phyloP scores from a whole-genome alignment of 2,329 filamentous ascomycete genomes.

The Nigrograna mackinnonii region DNA sequence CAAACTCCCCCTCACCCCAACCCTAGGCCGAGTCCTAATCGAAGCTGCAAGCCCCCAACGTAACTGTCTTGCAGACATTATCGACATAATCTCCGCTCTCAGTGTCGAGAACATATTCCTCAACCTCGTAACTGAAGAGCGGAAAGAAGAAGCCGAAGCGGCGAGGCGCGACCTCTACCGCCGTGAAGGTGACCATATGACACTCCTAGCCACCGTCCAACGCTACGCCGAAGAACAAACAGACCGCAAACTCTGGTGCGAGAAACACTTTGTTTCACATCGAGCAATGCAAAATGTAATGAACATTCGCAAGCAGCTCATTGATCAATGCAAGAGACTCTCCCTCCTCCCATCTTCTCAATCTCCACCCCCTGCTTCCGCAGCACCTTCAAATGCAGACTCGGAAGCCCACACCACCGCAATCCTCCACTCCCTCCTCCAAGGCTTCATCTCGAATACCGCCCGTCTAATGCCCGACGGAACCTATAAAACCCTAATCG shows the following conservation, averaged over 20 bases:
- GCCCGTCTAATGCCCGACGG: conserved; percentile 63
- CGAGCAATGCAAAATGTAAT: conserved; percentile 68
- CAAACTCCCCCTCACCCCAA: conserved; percentile 78
- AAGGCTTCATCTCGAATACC: conserved; percentile 64
- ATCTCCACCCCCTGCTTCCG: conserved; percentile 20
- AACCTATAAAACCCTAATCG: conserved; percentile 63
- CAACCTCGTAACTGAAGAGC: conserved; percentile 62
- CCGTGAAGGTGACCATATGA: conserved; percentile 67
- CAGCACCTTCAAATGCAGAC: conserved; percentile 13
- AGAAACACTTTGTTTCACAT: conserved; percentile 62
- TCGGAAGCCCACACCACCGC: conserved; percentile 50
- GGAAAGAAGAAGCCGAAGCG: conserved; percentile 60
- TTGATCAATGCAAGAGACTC: conserved; percentile 56
- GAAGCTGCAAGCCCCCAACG: conserved; percentile 72
- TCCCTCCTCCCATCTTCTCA: conserved; percentile 35
- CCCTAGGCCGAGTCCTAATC: conserved; percentile 80
- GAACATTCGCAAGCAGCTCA: conserved; percentile 67
- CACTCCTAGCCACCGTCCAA: conserved; percentile 63
- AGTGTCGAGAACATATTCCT: conserved; percentile 68
- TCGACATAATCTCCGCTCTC: conserved; percentile 78
- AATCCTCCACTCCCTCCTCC: conserved; percentile 62
- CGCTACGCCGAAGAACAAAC: conserved; percentile 61
- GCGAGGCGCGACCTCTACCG: conserved; percentile 60
- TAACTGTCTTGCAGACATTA: conserved; percentile 77
- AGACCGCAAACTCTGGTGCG: conserved; percentile 64